phyloP scores from a whole-genome alignment of 495 filamentous ascomycete species.

The Neurospora cerealis region DNA sequence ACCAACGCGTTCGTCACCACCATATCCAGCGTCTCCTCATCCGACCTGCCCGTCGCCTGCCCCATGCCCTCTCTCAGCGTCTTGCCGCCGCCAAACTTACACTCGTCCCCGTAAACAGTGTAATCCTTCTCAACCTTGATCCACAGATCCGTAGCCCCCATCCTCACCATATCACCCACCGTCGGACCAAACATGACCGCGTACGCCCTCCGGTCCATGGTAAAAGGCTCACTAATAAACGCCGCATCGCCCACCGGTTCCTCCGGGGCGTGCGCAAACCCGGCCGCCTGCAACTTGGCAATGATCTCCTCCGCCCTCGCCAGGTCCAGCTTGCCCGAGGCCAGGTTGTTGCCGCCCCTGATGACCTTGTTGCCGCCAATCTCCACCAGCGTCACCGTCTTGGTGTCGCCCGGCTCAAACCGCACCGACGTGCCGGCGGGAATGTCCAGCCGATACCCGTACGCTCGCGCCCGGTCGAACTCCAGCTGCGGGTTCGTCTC shows the following conservation, averaged over 20 bases:
- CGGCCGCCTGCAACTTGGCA: conserved; percentile 50
- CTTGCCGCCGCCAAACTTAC: conserved; percentile 92
- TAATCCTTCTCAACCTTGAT: conserved; percentile 83
- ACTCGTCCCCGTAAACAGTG: conserved; percentile 85
- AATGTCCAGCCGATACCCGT: conserved; percentile 84
- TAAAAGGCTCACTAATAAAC: conserved; percentile 45
- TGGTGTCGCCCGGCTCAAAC: conserved; percentile 90
- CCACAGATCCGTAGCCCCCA: conserved; percentile 86
- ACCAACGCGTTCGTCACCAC: conserved; percentile 90
- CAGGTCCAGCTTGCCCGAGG: conserved; percentile 59
- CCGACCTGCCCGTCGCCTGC: conserved; percentile 66
- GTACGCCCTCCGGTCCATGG: conserved; percentile 72
- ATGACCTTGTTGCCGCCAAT: conserved; percentile 81
- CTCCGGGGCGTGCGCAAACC: conserved; percentile 65
- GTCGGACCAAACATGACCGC: conserved; percentile 89
- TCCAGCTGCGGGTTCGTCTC: conserved; percentile 85
- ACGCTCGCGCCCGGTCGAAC: conserved; percentile 80
- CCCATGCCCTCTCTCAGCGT: conserved; percentile 94
- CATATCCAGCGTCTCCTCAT: conserved; percentile 68
- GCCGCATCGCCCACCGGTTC: conserved; percentile 44
- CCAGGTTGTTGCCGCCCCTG: conserved; percentile 71
- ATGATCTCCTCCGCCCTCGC: conserved; percentile 55
- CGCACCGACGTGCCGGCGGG: conserved; percentile 85
- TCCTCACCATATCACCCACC: conserved; percentile 67
- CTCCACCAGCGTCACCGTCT: conserved; percentile 87